A percentile compares a stretch with the other conserved stretches of the same genome.
Evolutionary conservation across 768 basidiomycete genomes (phyloP).

Genomic region (Mycena olivaceomarginata): DNA sequence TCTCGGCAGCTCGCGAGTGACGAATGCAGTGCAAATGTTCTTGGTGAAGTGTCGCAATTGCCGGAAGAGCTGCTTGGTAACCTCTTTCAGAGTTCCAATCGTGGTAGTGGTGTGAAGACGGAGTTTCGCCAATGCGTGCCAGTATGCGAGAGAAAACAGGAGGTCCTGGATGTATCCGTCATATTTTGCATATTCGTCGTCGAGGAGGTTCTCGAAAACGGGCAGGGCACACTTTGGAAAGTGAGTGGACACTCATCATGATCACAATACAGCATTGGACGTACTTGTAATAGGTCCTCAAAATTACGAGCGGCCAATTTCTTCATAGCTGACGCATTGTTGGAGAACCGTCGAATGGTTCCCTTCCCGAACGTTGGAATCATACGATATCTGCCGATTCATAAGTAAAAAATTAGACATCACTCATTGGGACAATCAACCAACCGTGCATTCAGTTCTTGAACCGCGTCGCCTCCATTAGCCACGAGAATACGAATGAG

Average conservation of each 20-base stretch:
- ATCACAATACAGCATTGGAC: background rate
- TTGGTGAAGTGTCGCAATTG: background rate
- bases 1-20: background rate
- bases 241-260: no score
- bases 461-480: constrained; percentile 5
- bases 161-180: constrained; percentile 1
- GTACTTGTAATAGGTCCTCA: background rate
- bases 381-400: no score
- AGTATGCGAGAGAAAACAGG: background rate
- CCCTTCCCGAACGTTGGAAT: background rate
- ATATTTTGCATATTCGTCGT: no score
- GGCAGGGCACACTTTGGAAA: no score
- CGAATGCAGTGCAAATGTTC: background rate
- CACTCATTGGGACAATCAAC: no score
- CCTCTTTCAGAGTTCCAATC: background rate
- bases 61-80: background rate
- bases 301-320: background rate
- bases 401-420: no score
- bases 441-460: background rate
- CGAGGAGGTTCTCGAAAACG: no score
- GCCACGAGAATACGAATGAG: constrained; percentile 53
- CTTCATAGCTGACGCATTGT: background rate
- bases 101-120: background rate
- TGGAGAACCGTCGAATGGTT: background rate
- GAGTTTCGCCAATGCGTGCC: background rate